Base-by-base conservation (phyloP, 768 basidiomycete genomes). In the Tephrocybe rancida region DNA sequence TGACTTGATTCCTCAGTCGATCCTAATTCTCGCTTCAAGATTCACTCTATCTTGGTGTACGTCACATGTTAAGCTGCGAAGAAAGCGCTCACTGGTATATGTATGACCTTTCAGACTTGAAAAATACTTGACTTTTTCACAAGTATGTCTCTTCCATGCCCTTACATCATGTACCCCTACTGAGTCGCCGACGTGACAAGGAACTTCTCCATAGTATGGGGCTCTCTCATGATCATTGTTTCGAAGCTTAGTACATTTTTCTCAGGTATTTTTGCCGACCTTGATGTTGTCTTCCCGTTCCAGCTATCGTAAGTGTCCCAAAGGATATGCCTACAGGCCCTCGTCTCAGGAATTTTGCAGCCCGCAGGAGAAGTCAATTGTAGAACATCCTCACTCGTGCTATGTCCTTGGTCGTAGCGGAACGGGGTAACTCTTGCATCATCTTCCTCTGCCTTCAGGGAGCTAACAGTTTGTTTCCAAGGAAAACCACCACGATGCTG, bases 401-500 rank as follows among this genome's bases (percentile, higher is more conserved):
- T 87, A 83, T 63, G 85, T 88, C 25, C 64, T 87, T 8, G 86
- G 88, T 0, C 73, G 88, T 24, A 88, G 87, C 61, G 88, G 88
- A 2, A 90, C 88, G 0, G 88, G 88, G 88, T 87, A 59, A 11
- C 75, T 50, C 9, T 61, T 21, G 18, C 5, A 5, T 50, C 0
- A 3, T 43, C 49, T 44, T 14, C 3, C 41, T 18, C 7, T 26
- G 1, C 21, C 27, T 4, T 3, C n/a, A n/a, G n/a, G n/a, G n/a
- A 1, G 8, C 7, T 34, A 32, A 25, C 30, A 10, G 29, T n/a
- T 24, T 29, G 11, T 38, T n/a, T 44, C 43, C 16, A 57, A 88
- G 88, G 0, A 89, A 89, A 75, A 90, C 86, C 0, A 90, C 88
- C 0, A 85, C 87, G 0, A 88, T 90, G 78, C 70, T 90, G 1